Evolutionary conservation across 192 early-diverging fungal genomes (phyloP), one percentile per base, ranked within the genome.

Genomic region (Coemansia sp.): DNA sequence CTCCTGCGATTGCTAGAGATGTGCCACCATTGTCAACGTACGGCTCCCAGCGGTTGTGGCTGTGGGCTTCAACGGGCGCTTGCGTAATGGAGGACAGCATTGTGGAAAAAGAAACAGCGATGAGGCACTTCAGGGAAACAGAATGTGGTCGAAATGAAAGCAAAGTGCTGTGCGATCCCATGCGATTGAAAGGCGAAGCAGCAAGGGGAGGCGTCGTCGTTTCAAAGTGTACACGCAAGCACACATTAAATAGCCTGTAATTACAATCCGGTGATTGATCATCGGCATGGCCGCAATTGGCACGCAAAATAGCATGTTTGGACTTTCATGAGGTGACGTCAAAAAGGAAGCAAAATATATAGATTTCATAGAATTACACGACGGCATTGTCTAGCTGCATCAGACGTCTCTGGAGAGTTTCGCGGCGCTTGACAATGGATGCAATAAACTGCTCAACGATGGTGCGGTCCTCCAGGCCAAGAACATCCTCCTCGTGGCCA

Each of bases 21-120:
- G 91, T 93, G 31, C 93, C 88, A 38, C 83, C 85, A 53, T 88
- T 98, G 78, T 94, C 88, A 9, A 87, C 92, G 78, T 98, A 96
- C 30, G 94, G 93, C 30, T 86, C 84, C 73, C 92, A 96, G 36
- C 80, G 73, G 65, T 86, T 45, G 58, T 76, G 72, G 36, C 37
- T 55, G 33, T 77, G 74, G 11, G 26, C 46, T 35, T 70, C 63
- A 8, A 31, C 60, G 10, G 68, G 70, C 2, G 23, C 68, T 32
- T 50, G 33, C 29, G 45, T 29, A 30, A 14, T 19, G 8, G 13
- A 5, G 8, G 26, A 26, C 15, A n/a, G 17, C 19, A 42, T 25
- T 17, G 10, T 38, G 13, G 22, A 42, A 22, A 19, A 0, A 14
- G 21, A 42, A 45, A 17, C 14, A n/a, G 42, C 42, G 5, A 38